Evolutionary conservation across 495 filamentous ascomycete genomes (phyloP).

Genomic region (Friedmanniomyces simplex): DNA sequence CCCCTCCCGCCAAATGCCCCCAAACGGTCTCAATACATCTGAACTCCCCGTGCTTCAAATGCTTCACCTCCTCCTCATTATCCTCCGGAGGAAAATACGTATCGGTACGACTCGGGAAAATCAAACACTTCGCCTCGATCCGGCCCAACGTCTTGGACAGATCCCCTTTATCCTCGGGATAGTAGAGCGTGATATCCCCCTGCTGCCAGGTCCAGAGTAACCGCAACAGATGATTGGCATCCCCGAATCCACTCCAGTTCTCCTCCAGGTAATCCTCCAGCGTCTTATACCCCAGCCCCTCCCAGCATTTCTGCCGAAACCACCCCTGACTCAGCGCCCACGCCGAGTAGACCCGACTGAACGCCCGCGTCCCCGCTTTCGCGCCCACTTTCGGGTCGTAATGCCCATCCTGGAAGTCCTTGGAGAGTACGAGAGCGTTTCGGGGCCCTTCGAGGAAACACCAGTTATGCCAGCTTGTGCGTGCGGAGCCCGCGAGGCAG

Average conservation of each 20-base stretch:
- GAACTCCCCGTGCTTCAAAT: conserved; percentile 33
- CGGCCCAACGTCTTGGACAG: conserved; percentile 31
- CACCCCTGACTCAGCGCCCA: conserved; percentile 37
- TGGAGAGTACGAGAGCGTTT: conserved; percentile 31
- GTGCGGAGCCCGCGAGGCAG: conserved; percentile 33
- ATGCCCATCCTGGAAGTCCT: conserved; percentile 34
- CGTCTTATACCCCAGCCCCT: conserved; percentile 28
- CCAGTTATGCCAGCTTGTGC: conserved; percentile 38
- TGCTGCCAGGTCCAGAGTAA: conserved; percentile 39
- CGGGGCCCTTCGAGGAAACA: conserved; percentile 41
- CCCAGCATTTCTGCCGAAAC: conserved; percentile 35
- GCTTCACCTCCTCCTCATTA: conserved; percentile 34
- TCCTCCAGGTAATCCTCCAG: conserved; percentile 32
- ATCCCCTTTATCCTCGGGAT: conserved; percentile 30
- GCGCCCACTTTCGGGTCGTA: conserved; percentile 24
- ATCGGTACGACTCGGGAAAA: conserved; percentile 40
- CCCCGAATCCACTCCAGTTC: conserved; percentile 28
- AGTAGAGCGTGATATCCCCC: conserved; percentile 32
- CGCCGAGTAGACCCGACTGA: conserved; percentile 35
- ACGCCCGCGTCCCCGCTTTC: conserved; percentile 31
- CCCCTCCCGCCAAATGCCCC: conserved; percentile 40
- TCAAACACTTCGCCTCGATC: conserved; percentile 33
- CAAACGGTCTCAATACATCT: conserved; percentile 36
- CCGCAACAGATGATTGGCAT: conserved; percentile 37
- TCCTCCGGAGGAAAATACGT: conserved; percentile 38